Percentiles rank a stretch among this genome's conserved stretches.
Evolutionary conservation across 163 green algal species (phyloP).

Genomic region (Chloromonas sp.): DNA sequence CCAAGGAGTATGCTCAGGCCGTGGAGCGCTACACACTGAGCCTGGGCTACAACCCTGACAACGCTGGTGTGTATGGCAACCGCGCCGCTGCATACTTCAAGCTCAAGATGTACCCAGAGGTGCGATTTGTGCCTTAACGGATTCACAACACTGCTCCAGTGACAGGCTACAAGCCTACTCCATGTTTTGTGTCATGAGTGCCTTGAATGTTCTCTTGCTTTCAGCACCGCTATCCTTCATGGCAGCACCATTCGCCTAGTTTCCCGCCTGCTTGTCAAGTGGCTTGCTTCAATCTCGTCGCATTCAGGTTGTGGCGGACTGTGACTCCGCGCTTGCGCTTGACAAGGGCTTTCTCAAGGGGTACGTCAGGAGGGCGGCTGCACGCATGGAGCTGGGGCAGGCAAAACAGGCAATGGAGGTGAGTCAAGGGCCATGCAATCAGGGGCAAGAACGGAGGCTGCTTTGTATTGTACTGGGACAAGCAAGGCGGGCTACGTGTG

Average conservation of each 20-base stretch:
- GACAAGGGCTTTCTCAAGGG: slow-evolving; percentile 18
- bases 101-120: slow-evolving; percentile 12
- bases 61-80: slow-evolving; percentile 25
- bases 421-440: not conserved
- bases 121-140: not conserved
- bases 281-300: too few relatives aligned
- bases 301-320: slow-evolving; percentile 6
- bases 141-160: too few relatives aligned
- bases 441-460: too few relatives aligned
- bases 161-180: too few relatives aligned
- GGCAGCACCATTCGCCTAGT: too few relatives aligned
- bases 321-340: slow-evolving; percentile 4
- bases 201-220: too few relatives aligned
- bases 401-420: slow-evolving; percentile 13
- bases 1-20: slow-evolving; percentile 32
- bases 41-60: slow-evolving; percentile 18
- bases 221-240: too few relatives aligned
- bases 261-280: too few relatives aligned
- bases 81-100: slow-evolving; percentile 38
- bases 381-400: slow-evolving; percentile 29
- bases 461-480: too few relatives aligned
- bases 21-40: slow-evolving; percentile 39
- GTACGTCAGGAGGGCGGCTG: slow-evolving; percentile 20
- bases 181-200: too few relatives aligned
- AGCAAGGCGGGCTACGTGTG: too few relatives aligned